Base-by-base conservation (phyloP, 129 eudicot species). In the Centella asiatica region DNA sequence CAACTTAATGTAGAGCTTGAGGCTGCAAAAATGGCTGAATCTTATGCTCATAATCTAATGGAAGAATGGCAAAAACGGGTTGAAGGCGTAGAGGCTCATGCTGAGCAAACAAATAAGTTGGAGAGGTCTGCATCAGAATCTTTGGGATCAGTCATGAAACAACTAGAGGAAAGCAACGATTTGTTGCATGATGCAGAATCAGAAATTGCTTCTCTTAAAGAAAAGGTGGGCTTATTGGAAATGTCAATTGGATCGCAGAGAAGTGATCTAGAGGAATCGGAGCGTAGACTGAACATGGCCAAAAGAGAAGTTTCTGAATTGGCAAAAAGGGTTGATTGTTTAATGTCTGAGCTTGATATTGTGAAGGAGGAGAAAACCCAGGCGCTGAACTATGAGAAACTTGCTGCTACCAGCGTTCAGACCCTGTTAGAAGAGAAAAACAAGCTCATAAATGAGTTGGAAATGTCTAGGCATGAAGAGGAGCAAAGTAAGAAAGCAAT, bases 401-500 rank as follows among this genome's bases (percentile, higher is more conserved):
- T 93, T 62, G 96, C 96, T 13, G 95, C 96, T 40, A 74, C 68
- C 42, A 93, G 89, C 68, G 92, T 93, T 23, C 95, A 84, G 57
- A 71, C 75, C 33, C 76, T 93, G 17, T 40, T 87, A 77, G 93
- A 93, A 74, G 99, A 93, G 72, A 93, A 87, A 60, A 87, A 85
- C 68, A 70, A 80, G 57, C 86, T 87, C 67, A 66, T 85, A 51
- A 74, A 77, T 26, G 99, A 87, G 69, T 45, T 93, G 72, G 96
- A 82, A 67, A 45, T 52, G 3, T 80, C 83, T 2, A 93, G 77
- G 72, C 83, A 76, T 10, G 96, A 93, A 62, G 99, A 93, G 23
- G 99, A 93, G 71, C 87, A 93, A 34, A 84, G 86, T 73, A 93
- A 93, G 89, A 85, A 78, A 74, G 99, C 99, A 9, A 72, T 93